Evolutionary conservation across 305 asterid species (phyloP), one percentile per base, ranked within the genome.

Genomic region (Fraxinus dipetala): DNA sequence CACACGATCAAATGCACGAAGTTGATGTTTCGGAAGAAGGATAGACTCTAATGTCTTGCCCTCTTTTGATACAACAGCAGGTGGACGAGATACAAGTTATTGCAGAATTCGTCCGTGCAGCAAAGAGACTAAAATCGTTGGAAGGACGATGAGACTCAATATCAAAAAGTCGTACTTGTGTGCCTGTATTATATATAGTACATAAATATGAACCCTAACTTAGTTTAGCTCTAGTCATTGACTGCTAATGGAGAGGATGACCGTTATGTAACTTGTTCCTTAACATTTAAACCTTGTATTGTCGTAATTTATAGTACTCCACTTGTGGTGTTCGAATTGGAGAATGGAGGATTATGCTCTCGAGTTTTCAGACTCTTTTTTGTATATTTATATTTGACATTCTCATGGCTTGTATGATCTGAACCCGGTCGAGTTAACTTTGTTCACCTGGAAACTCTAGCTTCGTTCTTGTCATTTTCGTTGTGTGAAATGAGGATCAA

Each of bases 41-140:
- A n/a, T 40, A 54, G 18, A 56, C 28, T 16, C 80, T 82, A 51
- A 72, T 11, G 28, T 31, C 0, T 69, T 28, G 18, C 59, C 16
- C 35, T 10, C 6, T 48, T 72, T 81, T 81, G 24, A 81, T 63
- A 75, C 77, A 67, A 77, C 97, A 95, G 98, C 90, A 79, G 86
- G 92, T 93, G 30, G 92, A 94, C 36, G 98, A 95, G 92, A 88
- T 92, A 34, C 89, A 93, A 87, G 99, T 92, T 89, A 86, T 95
- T 5, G 78, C 87, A 88, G 97, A 87, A 77, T 95, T 95, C 36
- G 89, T 94, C 82, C 94, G 85, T 7, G 90, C 96, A 5, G 96
- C 97, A 43, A 94, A 91, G 89, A 89, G 91, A 81, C 85, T 86
- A 31, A 88, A 86, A 76, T 81, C 89, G 38, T 86, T 82, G 74